A percentile compares a stretch with the other conserved stretches of the same genome.
These are phyloP conservation scores for Linderniella brevidens DNA, from an alignment of 257 asterid genomes.

Conservation along the genomic window DNA sequence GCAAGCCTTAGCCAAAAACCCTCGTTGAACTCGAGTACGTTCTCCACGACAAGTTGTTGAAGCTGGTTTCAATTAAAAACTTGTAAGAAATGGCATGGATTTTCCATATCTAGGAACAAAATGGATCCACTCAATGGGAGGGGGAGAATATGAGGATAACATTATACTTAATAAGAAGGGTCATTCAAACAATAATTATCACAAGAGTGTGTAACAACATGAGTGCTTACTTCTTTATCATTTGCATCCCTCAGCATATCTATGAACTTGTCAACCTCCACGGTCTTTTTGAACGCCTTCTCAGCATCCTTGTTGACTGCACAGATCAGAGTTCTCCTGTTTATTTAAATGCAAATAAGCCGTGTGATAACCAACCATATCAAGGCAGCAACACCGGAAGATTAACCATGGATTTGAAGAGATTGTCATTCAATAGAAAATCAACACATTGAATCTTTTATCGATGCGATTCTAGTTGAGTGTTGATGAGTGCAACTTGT, in stretches of 20 bases:
- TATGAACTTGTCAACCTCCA: slow-evolving; percentile 75
- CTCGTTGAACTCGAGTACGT: slow-evolving; percentile 87
- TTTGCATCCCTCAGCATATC: slow-evolving; percentile 70
- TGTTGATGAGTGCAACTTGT: no score
- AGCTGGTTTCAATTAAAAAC: slow-evolving; percentile 67
- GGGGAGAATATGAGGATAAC: no score
- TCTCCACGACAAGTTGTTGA: slow-evolving; percentile 69
- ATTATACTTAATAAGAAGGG: neutral
- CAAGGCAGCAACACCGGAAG: slow-evolving; percentile 8
- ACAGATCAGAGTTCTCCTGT: slow-evolving; percentile 65
- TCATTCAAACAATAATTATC: neutral
- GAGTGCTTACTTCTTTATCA: slow-evolving; percentile 61
- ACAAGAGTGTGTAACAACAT: slow-evolving; percentile 3
- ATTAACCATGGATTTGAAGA: slow-evolving; percentile 8
- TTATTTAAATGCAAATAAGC: slow-evolving; percentile 36
- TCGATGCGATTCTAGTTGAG: no score
- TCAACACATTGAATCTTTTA: no score
- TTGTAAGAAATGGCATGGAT: slow-evolving; percentile 8
- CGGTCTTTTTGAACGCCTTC: slow-evolving; percentile 59
- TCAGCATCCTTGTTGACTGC: slow-evolving; percentile 78
- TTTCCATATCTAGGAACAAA: no score
- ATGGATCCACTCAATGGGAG: no score
- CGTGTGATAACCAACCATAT: slow-evolving; percentile 19
- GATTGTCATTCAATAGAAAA: neutral
- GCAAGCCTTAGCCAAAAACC: slow-evolving; percentile 89